These are phyloP conservation scores for Carallia brachiata DNA, from an alignment of 345 rosid genomes.

Conservation along the genomic window DNA sequence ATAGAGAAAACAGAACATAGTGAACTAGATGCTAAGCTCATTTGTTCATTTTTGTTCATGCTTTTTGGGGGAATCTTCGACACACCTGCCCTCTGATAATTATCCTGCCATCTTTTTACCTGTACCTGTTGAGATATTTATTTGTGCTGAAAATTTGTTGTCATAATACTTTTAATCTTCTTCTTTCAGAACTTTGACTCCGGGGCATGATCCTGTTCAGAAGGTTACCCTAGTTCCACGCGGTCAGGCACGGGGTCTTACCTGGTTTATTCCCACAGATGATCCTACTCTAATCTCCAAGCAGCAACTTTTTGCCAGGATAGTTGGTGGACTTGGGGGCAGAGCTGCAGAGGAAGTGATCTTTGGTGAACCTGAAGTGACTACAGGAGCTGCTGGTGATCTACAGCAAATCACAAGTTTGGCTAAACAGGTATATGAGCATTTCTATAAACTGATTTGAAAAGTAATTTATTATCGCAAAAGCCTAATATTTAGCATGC, in stretches of 20 bases:
- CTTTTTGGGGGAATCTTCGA: too few species aligned
- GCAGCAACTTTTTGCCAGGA: conserved; percentile 97
- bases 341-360: conserved; percentile 96
- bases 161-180: neutral
- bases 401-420: conserved; percentile 92
- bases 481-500: too few species aligned
- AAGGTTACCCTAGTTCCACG: conserved; percentile 91
- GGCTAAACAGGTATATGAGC: conserved; percentile 71
- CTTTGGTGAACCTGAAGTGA: conserved; percentile 94
- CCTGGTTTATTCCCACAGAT: conserved; percentile 96
- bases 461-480: neutral
- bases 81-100: too few species aligned
- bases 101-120: too few species aligned
- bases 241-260: conserved; percentile 96
- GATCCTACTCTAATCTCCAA: conserved; percentile 92
- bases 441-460: neutral
- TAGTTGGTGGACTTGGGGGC: conserved; percentile 97
- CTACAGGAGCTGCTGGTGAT: conserved; percentile 97
- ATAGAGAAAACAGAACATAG: too few species aligned
- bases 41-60: too few species aligned
- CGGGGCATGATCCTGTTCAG: conserved; percentile 95
- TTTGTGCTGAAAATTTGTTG: too few species aligned
- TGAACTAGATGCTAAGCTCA: too few species aligned
- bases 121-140: too few species aligned
- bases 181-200: conserved; percentile 76